Conservation (phyloP, 179 eudicot species). For the Beta corolliflora region DNA sequence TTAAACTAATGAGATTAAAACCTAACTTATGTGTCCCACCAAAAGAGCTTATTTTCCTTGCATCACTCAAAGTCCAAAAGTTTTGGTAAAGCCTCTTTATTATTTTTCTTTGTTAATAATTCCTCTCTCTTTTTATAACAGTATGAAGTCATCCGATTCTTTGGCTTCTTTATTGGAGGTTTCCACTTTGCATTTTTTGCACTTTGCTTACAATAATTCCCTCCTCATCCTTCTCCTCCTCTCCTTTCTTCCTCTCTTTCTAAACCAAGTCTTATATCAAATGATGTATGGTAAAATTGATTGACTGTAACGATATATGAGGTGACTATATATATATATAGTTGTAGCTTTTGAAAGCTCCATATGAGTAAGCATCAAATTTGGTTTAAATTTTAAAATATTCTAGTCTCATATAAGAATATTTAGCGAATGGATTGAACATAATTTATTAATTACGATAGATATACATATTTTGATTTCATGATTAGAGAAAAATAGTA, state of each 20-base stretch:
- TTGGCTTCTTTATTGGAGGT: conserved; percentile 23
- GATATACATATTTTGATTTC: too few relatives aligned
- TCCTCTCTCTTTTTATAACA: conserved; percentile 6
- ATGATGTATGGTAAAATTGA: background rate
- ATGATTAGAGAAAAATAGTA: too few relatives aligned
- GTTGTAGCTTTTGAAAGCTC: too few relatives aligned
- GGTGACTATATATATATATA: too few relatives aligned
- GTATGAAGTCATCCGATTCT: conserved; percentile 31
- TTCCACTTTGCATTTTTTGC: conserved; percentile 15
- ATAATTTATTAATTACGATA: too few relatives aligned
- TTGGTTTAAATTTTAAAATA: too few relatives aligned
- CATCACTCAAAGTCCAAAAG: conserved; percentile 23
- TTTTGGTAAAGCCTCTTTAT: conserved; percentile 14
- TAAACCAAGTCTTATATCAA: background rate
- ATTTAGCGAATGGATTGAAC: too few relatives aligned
- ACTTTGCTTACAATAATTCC: conserved; percentile 20
- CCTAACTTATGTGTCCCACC: conserved; percentile 19
- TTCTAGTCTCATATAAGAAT: too few relatives aligned
- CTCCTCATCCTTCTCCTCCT: conserved; percentile 1
- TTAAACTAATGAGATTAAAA: conserved; percentile 4
- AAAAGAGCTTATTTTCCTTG: background rate
- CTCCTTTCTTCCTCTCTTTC: background rate
- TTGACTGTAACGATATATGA: too few relatives aligned
- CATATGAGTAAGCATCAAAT: too few relatives aligned
- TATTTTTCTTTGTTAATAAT: conserved; percentile 3